A percentile compares a stretch with the other conserved stretches of the same genome.
These are phyloP conservation scores for Alternaria conjuncta DNA, from an alignment of 2,329 filamentous ascomycete species.

Conservation along the genomic window DNA sequence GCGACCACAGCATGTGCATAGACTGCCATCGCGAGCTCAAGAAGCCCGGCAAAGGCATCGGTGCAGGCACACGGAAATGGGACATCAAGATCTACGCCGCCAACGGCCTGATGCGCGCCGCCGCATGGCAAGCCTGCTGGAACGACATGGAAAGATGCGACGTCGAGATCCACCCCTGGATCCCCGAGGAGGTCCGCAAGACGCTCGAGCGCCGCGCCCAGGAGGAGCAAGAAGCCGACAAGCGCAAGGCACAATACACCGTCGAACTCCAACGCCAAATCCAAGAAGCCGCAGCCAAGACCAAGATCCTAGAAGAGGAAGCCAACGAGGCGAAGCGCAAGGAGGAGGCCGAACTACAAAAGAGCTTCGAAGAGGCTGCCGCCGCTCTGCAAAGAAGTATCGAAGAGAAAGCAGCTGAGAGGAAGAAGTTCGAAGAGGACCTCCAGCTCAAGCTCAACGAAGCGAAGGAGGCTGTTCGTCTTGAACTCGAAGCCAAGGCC, in stretches of 20 bases:
- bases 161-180: conserved; percentile 82
- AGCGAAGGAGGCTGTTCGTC: conserved; percentile 41
- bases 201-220: conserved; percentile 63
- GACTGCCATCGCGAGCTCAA: conserved; percentile 56
- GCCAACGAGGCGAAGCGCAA: conserved; percentile 30
- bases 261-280: conserved; percentile 41
- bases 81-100: conserved; percentile 90
- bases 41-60: conserved; percentile 43
- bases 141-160: conserved; percentile 99
- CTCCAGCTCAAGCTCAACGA: conserved; percentile 39
- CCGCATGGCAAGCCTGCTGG: conserved; percentile 94
- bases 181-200: conserved; percentile 64
- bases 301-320: conserved; percentile 38
- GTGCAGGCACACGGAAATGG: conserved; percentile 63
- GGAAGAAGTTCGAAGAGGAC: conserved; percentile 34
- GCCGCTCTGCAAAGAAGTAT: conserved; percentile 33
- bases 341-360: conserved; percentile 35
- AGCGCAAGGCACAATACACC: conserved; percentile 36
- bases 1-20: conserved; percentile 53
- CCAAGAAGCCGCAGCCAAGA: conserved; percentile 39
- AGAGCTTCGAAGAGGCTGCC: conserved; percentile 35
- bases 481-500: conserved; percentile 40
- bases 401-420: conserved; percentile 37
- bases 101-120: conserved; percentile 90
- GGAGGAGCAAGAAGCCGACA: conserved; percentile 48